Percentiles rank a stretch among this genome's conserved stretches.
Evolutionary conservation across 768 basidiomycete species (phyloP).

Genomic region (Scleroderma bovista): DNA sequence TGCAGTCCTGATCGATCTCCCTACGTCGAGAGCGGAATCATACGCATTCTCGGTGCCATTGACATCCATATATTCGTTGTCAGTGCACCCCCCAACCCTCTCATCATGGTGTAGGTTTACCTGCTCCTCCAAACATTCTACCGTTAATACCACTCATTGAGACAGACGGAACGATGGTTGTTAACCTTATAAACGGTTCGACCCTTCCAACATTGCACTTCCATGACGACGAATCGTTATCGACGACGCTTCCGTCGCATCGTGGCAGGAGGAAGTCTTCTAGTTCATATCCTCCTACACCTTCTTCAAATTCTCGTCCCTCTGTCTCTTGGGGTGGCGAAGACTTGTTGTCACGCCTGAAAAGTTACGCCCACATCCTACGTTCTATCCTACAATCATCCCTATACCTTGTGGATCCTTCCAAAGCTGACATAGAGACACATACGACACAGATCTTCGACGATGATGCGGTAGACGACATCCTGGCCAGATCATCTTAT

Average conservation of each 20-base stretch:
- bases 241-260: constrained; percentile 49
- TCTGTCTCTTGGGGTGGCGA: constrained; percentile 81
- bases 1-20: constrained; percentile 80
- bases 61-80: constrained; percentile 82
- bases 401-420: constrained; percentile 89
- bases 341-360: constrained; percentile 71
- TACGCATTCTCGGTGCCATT: constrained; percentile 96
- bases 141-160: background rate
- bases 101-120: constrained; percentile 72
- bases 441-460: constrained; percentile 82
- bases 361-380: constrained; percentile 73
- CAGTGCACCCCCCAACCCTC: constrained; percentile 77
- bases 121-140: constrained; percentile 5
- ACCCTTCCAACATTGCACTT: constrained; percentile 90
- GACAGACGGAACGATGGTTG: constrained; percentile 79
- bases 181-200: constrained; percentile 82
- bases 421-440: constrained; percentile 84
- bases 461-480: constrained; percentile 85
- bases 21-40: constrained; percentile 77
- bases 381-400: constrained; percentile 82
- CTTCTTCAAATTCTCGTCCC: constrained; percentile 38
- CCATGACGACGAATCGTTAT: constrained; percentile 94
- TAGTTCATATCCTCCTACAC: constrained; percentile 59
- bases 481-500: constrained; percentile 74
- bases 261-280: constrained; percentile 30